Evolutionary conservation across 2,329 filamentous ascomycete species (phyloP).

Genomic region (Ascosphaera aggregata): DNA sequence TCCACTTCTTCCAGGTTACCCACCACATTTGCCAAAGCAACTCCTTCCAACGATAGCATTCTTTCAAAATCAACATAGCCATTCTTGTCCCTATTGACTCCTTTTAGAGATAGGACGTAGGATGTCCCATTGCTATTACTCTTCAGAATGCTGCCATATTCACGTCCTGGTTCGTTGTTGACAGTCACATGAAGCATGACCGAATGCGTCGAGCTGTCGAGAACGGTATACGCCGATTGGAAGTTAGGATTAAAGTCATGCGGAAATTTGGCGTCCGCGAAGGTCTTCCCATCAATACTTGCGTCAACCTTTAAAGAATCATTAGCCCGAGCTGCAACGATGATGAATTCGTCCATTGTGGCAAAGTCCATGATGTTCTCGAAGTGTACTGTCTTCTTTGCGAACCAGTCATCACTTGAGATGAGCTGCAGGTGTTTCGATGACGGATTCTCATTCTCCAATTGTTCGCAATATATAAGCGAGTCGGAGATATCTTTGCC

Average conservation of each 20-base stretch:
- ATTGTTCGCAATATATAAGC: conserved; percentile 41
- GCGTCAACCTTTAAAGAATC: conserved; percentile 52
- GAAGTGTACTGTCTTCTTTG: conserved; percentile 36
- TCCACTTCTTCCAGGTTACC: conserved; percentile 43
- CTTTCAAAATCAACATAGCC: conserved; percentile 94
- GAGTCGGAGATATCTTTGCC: conserved; percentile 32
- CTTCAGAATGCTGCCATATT: conserved; percentile 79
- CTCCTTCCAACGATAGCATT: conserved; percentile 75
- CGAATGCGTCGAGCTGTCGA: conserved; percentile 86
- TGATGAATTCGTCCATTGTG: conserved; percentile 90
- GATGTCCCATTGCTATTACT: conserved; percentile 97
- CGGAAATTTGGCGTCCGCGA: conserved; percentile 69
- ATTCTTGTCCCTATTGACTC: conserved; percentile 53
- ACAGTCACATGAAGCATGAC: conserved; percentile 86
- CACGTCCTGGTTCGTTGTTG: conserved; percentile 36
- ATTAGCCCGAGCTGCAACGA: conserved; percentile 49
- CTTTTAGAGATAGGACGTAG: conserved; percentile 61
- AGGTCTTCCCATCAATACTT: conserved; percentile 63
- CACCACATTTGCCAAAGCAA: conserved; percentile 69
- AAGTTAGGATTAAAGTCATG: conserved; percentile 57
- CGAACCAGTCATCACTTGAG: conserved; percentile 59
- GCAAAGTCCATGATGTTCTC: conserved; percentile 64
- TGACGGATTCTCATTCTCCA: conserved; percentile 35
- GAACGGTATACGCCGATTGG: conserved; percentile 68
- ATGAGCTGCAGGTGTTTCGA: conserved; percentile 45